phyloP scores from a whole-genome alignment of 2,329 filamentous ascomycete species.

The Sarocladiaceae sp. region DNA sequence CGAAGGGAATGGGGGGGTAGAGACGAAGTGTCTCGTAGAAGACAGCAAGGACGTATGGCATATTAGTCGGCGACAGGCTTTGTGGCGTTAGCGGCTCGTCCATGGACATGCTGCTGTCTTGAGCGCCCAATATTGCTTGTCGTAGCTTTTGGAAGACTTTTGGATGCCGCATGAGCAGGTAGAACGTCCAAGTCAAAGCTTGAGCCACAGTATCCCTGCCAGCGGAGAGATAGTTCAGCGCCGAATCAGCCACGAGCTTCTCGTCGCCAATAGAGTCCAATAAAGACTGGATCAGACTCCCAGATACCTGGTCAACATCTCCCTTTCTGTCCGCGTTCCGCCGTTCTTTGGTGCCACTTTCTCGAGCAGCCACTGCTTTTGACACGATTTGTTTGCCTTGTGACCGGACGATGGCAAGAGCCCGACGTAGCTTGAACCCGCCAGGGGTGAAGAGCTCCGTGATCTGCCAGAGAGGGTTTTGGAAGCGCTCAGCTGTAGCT shows the following conservation, averaged over 20 bases:
- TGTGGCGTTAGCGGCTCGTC: conserved; percentile 16
- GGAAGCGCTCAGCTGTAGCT: conserved; percentile 56
- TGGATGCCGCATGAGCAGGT: conserved; percentile 52
- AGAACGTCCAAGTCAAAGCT: conserved; percentile 60
- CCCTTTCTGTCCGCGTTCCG: conserved; percentile 5
- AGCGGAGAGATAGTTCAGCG: conserved; percentile 62
- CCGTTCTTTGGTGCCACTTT: conserved; percentile 10
- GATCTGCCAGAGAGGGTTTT: conserved; percentile 60
- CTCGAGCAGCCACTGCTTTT: conserved; percentile 42
- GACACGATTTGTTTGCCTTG: conserved; percentile 56
- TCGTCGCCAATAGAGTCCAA: conserved; percentile 52
- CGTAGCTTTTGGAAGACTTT: conserved; percentile 35
- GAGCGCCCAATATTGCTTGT: conserved; percentile 30
- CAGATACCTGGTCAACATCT: conserved; percentile 34
- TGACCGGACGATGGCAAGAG: conserved; percentile 44
- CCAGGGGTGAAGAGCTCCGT: conserved; percentile 47
- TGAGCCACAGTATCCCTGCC: conserved; percentile 63
- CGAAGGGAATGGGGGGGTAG: conserved; percentile 62
- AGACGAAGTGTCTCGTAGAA: conserved; percentile 60
- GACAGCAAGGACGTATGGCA: conserved; percentile 56
- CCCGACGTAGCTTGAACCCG: conserved; percentile 41
- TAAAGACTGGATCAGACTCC: conserved; percentile 56
- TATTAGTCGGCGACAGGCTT: conserved; percentile 34
- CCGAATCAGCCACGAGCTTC: conserved; percentile 57
- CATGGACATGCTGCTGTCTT: conserved; percentile 6